Conservation (phyloP, 2,329 filamentous ascomycete genomes). For the Colletotrichum tanaceti region DNA sequence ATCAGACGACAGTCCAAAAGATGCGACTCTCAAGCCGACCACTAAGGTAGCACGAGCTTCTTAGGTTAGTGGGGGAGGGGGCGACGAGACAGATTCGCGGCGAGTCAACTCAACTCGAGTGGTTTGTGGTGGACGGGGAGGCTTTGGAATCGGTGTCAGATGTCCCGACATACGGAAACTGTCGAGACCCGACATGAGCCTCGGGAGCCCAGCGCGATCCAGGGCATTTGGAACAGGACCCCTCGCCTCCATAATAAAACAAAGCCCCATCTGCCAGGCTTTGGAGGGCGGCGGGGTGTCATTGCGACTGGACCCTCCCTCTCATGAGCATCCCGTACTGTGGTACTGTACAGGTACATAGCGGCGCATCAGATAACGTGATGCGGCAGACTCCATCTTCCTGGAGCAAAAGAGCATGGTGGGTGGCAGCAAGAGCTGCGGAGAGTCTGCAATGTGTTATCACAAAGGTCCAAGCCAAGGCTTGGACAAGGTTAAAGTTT, state of each 20-base stretch:
- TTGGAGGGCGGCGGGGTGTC: conserved; percentile 1
- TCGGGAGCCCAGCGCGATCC: conserved; percentile 3
- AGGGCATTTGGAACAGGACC: neutral
- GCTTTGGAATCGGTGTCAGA: conserved; percentile 37
- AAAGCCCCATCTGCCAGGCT: conserved; percentile 10
- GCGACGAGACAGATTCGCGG: conserved; percentile 7
- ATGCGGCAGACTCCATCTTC: neutral
- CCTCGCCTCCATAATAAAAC: neutral
- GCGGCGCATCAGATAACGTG: neutral
- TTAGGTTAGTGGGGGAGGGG: conserved; percentile 20
- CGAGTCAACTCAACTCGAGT: conserved; percentile 11
- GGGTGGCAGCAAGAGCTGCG: no score
- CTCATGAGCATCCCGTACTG: no score
- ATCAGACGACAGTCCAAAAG: conserved; percentile 17
- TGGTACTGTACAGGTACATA: no score
- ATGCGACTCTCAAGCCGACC: conserved; percentile 12
- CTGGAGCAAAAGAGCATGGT: neutral
- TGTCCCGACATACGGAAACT: conserved; percentile 31
- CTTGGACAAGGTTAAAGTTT: no score
- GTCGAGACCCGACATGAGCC: conserved; percentile 15
- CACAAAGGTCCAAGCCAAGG: no score
- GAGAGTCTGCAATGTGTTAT: no score
- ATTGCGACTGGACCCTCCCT: neutral
- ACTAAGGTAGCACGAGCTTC: neutral
- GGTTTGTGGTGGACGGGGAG: conserved; percentile 18